Base-by-base conservation (phyloP, 129 eudicot genomes). In the Gnaphalium uliginosum region DNA sequence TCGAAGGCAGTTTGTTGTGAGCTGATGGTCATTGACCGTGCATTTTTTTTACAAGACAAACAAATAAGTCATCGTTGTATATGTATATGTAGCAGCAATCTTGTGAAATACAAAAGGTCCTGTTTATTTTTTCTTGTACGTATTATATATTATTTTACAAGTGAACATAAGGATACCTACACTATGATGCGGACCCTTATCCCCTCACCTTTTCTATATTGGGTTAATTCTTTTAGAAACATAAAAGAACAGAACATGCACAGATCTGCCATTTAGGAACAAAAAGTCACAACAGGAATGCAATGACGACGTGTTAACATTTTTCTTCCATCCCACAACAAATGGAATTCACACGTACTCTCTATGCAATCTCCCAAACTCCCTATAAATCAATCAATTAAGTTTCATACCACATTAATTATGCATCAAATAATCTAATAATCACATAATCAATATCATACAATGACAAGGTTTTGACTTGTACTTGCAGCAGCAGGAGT, bases 331-430 rank as follows among this genome's bases (percentile, higher is more conserved):
- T 13, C 56, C 35, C 21, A 6, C 25, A 10, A 54, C 80, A 54
- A 66, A 21, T 13, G 18, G 67, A 68, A 23, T 56, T 39, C 66
- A 76, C 84, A 81, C 72, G 80, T 74, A 81, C 8, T 8, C 48
- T 39, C 48, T 75, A 81, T 75, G 80, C 84, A 75, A 22, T 30
- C 46, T 46, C 72, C 56, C 18, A 59, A 68, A 11, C 7, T 5
- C 26, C 58, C 72, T 81, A 75, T 8, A 3, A 3, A 4, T 74
- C 75, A 68, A 81, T 69, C 54, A 54, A 67, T 72, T 50, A 59
- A 39, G 72, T 43, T 72, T n/a, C 11, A 15, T 8, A 53, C 26
- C 69, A 65, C 7, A 33, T 6, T 33, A 33, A 30, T 30, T 33
- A 6, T 6, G 8, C 39, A 33, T 33, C 7, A 33, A 6, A 33